Conservation (phyloP, 2,329 filamentous ascomycete species). For the Sarocladiaceae sp. region DNA sequence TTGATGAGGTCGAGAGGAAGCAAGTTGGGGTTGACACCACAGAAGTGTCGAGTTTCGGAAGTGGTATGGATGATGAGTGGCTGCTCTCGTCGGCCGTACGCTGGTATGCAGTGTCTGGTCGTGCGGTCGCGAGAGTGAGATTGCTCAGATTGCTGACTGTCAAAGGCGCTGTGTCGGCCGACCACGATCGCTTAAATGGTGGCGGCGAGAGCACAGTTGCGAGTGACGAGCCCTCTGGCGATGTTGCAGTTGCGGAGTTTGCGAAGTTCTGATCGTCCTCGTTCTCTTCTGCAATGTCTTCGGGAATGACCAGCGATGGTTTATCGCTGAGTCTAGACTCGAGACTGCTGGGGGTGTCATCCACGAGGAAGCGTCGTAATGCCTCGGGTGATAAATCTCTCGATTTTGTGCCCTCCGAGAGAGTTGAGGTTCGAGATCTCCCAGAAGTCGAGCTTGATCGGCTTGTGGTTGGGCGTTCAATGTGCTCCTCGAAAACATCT, state of each 20-base stretch:
- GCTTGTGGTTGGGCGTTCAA: slow-evolving; percentile 2
- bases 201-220: slow-evolving; percentile 49
- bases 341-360: slow-evolving; percentile 33
- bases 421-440: neutral
- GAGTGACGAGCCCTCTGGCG: slow-evolving; percentile 35
- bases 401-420: slow-evolving; percentile 37
- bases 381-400: slow-evolving; percentile 55
- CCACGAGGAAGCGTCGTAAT: slow-evolving; percentile 45
- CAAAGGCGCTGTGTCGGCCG: slow-evolving; percentile 23
- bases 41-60: slow-evolving; percentile 19
- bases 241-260: slow-evolving; percentile 38
- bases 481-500: neutral
- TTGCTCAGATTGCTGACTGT: slow-evolving; percentile 19
- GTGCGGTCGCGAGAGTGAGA: slow-evolving; percentile 18
- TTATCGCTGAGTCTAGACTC: slow-evolving; percentile 24
- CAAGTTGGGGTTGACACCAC: slow-evolving; percentile 22
- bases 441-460: slow-evolving; percentile 3
- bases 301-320: slow-evolving; percentile 28
- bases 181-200: slow-evolving; percentile 37
- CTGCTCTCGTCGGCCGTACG: neutral
- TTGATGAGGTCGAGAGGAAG: slow-evolving; percentile 24
- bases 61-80: neutral
- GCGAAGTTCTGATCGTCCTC: slow-evolving; percentile 62
- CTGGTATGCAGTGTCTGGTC: neutral
- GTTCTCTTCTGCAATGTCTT: slow-evolving; percentile 30